Evolutionary conservation across 139 green algal species (phyloP).

Genomic region (Tetraselmis chui): DNA sequence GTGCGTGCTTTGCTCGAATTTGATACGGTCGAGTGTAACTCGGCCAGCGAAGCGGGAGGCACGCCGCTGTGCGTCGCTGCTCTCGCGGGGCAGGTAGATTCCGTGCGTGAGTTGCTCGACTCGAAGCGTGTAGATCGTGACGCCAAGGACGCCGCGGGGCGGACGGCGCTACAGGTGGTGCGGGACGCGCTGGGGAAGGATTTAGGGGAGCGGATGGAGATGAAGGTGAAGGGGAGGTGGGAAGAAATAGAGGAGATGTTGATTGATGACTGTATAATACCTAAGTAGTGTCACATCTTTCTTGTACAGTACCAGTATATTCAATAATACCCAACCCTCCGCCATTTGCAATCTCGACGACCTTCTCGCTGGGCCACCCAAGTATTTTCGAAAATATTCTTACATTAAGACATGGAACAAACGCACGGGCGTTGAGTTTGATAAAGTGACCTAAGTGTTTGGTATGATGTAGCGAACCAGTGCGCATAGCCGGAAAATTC

Average conservation of each 20-base stretch:
- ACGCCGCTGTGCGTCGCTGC: not conserved
- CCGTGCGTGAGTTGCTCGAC: not conserved
- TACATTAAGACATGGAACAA: too few relatives aligned
- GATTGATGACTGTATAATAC: not conserved
- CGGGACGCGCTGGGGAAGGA: not conserved
- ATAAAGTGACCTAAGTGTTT: too few relatives aligned
- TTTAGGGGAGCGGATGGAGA: not conserved
- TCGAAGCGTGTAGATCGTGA: not conserved
- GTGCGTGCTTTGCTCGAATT: not conserved
- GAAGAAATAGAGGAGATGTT: not conserved
- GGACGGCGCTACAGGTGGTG: not conserved
- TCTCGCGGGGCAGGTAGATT: not conserved
- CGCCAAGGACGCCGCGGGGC: not conserved
- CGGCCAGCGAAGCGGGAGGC: not conserved
- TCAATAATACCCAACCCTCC: too few relatives aligned
- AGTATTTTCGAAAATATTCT: too few relatives aligned
- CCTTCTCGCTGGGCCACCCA: too few relatives aligned
- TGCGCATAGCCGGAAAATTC: too few relatives aligned
- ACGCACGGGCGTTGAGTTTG: too few relatives aligned
- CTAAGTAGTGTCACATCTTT: too few relatives aligned
- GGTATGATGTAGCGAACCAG: too few relatives aligned
- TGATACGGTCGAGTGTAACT: not conserved
- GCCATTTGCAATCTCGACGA: too few relatives aligned
- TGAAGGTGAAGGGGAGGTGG: not conserved
- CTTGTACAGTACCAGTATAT: too few relatives aligned